Percentiles rank a stretch among this genome's conserved stretches.
Conservation (phyloP, 2,329 filamentous ascomycete genomes). For the Aplosporella prunicola region DNA sequence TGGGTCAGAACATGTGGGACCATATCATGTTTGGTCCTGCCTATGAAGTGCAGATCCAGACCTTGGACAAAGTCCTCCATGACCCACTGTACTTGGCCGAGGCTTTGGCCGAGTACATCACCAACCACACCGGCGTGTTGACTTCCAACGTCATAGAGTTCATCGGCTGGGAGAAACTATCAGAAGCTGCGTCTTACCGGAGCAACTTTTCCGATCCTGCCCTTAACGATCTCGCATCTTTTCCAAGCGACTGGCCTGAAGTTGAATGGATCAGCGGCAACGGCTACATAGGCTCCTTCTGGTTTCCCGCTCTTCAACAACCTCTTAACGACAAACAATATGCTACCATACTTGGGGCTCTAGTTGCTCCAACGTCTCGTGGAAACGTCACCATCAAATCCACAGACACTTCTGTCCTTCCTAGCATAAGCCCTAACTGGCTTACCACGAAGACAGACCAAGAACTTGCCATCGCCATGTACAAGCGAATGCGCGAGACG, state of each 20-base stretch:
- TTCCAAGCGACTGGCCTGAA: slow-evolving; percentile 20
- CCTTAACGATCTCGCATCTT: slow-evolving; percentile 11
- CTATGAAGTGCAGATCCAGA: slow-evolving; percentile 17
- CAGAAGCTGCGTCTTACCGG: slow-evolving; percentile 4
- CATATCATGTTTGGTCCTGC: slow-evolving; percentile 17
- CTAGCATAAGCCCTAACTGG: slow-evolving; percentile 28
- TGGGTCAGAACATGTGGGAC: slow-evolving; percentile 26
- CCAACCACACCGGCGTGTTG: slow-evolving; percentile 14
- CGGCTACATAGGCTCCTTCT: slow-evolving; percentile 15
- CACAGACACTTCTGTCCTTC: slow-evolving; percentile 18
- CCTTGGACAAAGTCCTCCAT: slow-evolving; percentile 15
- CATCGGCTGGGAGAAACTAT: slow-evolving; percentile 20
- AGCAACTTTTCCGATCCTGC: slow-evolving; percentile 12
- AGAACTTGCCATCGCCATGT: slow-evolving; percentile 22
- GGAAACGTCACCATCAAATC: slow-evolving; percentile 27
- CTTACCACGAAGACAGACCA: slow-evolving; percentile 24
- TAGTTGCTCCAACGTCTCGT: slow-evolving; percentile 26
- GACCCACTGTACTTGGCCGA: slow-evolving; percentile 14
- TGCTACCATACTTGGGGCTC: slow-evolving; percentile 21
- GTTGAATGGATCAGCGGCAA: slow-evolving; percentile 19
- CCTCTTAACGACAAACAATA: slow-evolving; percentile 23
- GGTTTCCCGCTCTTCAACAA: slow-evolving; percentile 14
- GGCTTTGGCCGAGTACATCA: slow-evolving; percentile 13
- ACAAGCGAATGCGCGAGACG: slow-evolving; percentile 22
- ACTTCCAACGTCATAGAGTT: slow-evolving; percentile 17